Evolutionary conservation across 176 grass and related monocot species (phyloP), one percentile per base, ranked within the genome.

Genomic region (Dendrocalamus sinicus): DNA sequence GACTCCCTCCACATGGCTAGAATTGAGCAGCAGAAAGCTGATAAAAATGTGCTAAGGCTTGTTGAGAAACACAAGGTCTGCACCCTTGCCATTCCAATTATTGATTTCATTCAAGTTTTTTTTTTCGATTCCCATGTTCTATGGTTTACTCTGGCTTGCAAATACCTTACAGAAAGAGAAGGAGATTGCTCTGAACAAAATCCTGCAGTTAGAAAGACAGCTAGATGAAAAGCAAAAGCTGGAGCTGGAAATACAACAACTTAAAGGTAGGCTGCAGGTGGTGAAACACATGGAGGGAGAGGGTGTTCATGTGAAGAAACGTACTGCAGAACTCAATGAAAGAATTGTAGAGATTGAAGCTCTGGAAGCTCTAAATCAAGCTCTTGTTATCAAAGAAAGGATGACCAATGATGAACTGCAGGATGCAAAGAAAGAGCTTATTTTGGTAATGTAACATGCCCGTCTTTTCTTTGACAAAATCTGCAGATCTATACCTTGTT

Each of bases 211-310:
- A 78, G 89, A 86, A 64, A 82, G 52, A 58, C 84, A 86, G 28
- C 48, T 90, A 13, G 84, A 90, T 76, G 58, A 83, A 71, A 90
- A 90, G 73, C 89, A 90, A 73, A 82, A 90, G 67, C 48, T 90
- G 7, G 89, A 90, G 67, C 67, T 90, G 22, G 73, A 83, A 58
- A 90, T 90, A 51, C 57, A 90, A 61, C 89, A 86, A 22, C 73
- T 90, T 77, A 90, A 45, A 72, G 89, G 89, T 26, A 86, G 64
- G 72, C 39, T 90, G 37, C 78, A 77, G 79, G 89, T 90, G 46
- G 73, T 90, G 57, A 82, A 86, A 78, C 73, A 90, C 58, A 90
- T 86, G 84, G 89, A 40, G 28, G 89, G 79, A 82, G 83, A 90
- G 58, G 78, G 78, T 63, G 62, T 86, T 16, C 71, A 90, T 77